Conservation (phyloP, 2,329 filamentous ascomycete species). For the Aspergillus puulaauensis region DNA sequence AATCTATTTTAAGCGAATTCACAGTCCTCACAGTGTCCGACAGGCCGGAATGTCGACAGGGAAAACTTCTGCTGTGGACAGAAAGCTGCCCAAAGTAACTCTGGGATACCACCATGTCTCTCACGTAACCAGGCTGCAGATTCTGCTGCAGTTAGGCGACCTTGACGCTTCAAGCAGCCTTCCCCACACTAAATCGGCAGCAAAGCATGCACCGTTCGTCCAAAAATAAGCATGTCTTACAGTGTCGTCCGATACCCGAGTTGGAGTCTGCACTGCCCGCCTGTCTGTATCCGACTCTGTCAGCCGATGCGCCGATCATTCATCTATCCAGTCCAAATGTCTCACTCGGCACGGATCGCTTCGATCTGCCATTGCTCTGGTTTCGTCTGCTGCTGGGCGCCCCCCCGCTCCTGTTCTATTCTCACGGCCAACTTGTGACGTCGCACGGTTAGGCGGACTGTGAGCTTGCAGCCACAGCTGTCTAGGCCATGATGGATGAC, state of each 20-base stretch:
- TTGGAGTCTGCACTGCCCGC: neutral
- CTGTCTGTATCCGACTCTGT: neutral
- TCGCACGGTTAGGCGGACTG: neutral
- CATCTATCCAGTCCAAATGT: neutral
- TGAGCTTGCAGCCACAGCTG: too few relatives aligned
- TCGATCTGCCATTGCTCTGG: neutral
- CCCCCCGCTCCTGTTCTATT: neutral
- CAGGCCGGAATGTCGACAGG: too few relatives aligned
- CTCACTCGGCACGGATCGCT: neutral
- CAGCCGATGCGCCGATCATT: neutral
- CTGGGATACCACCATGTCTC: neutral
- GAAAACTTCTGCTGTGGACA: too few relatives aligned
- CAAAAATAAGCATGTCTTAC: slow-evolving; percentile 7
- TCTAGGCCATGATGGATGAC: too few relatives aligned
- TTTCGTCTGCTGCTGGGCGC: neutral
- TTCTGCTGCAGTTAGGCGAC: too few relatives aligned
- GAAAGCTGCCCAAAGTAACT: neutral
- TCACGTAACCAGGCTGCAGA: neutral
- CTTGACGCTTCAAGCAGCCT: too few relatives aligned
- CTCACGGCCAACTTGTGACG: neutral
- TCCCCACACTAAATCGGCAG: too few relatives aligned
- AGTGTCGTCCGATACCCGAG: neutral
- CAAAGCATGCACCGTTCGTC: neutral
- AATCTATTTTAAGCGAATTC: too few relatives aligned
- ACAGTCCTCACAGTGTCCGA: too few relatives aligned